Base-by-base conservation (phyloP, 1,284 basidiomycete species). In the Thecaphora frezii region DNA sequence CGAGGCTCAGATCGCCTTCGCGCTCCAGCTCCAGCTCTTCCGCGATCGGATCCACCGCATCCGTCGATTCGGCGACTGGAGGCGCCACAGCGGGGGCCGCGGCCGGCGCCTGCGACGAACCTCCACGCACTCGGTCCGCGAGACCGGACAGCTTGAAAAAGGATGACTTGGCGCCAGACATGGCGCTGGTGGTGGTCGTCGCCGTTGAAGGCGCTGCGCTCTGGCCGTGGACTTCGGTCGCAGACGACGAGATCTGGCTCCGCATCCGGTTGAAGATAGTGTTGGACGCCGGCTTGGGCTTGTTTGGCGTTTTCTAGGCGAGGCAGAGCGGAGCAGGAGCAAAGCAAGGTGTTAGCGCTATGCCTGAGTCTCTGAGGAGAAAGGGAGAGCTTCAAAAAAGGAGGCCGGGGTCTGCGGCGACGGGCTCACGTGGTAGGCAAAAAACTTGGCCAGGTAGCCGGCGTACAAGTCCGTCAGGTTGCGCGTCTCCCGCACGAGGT, bases 181-280 rank as follows among this genome's bases (percentile, higher is more conserved):
- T 38, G n/a, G 54, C 38, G 40, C 54, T 64, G 14, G 60, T 54
- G 22, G 57, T 42, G n/a, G 55, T 58, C 7, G 51, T 53, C 3
- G 46, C 54, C 4, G 55, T 58, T 28, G 57, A 65, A 1, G 54
- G 46, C 30, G 55, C 57, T 16, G 33, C 8, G 16, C 4, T 9
- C 3, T 36, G 5, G 33, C 18, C 33, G 12, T 36, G 12, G 10
- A 16, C 8, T 4, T 36, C 33, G 7, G 8, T 8, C 0, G 89
- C 86, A 2, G 89, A 86, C 0, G 88, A 86, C 43, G 91, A 87
- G 41, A 97, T 84, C 73, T 93, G 91, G 73, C 91, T 89, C 40
- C 96, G 91, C 82, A 98, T 87, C 30, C 93, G 88, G 76, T 96
- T 91, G 68, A 98, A 90, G 81, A 86, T 78, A 84, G 88, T 83